Evolutionary conservation across 129 eudicot species (phyloP).

Genomic region (Chrysanthemum seticuspe): DNA sequence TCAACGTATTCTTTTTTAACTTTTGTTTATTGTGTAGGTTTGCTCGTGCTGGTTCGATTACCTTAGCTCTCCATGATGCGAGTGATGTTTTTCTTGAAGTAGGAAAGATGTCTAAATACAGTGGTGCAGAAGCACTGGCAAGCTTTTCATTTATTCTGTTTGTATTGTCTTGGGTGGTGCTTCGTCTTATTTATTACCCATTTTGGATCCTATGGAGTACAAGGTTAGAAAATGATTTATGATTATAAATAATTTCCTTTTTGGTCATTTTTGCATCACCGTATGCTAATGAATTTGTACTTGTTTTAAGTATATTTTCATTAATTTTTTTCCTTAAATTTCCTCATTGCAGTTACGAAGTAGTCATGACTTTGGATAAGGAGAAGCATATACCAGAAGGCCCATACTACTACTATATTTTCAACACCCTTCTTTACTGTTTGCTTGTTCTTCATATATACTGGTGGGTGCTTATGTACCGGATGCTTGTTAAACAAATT

Average conservation of each 20-base stretch:
- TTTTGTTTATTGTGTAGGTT: slow-evolving; percentile 45
- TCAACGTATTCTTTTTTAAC: neutral
- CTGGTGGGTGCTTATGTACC: slow-evolving; percentile 93
- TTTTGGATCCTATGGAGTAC: slow-evolving; percentile 96
- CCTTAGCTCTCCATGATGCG: slow-evolving; percentile 91
- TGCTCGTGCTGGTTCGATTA: slow-evolving; percentile 83
- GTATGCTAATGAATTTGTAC: neutral
- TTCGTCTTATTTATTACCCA: slow-evolving; percentile 86
- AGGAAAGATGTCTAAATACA: slow-evolving; percentile 90
- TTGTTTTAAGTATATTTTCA: neutral
- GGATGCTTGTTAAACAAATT: slow-evolving; percentile 93
- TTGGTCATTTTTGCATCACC: neutral
- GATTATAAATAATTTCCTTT: neutral
- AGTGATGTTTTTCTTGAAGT: slow-evolving; percentile 90
- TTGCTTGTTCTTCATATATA: slow-evolving; percentile 84
- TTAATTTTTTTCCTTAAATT: neutral
- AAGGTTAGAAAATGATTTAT: slow-evolving; percentile 42
- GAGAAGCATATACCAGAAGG: slow-evolving; percentile 67
- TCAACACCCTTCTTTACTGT: slow-evolving; percentile 77
- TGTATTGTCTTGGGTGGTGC: slow-evolving; percentile 83
- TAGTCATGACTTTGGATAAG: slow-evolving; percentile 62
- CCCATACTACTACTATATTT: slow-evolving; percentile 70
- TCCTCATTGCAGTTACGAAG: slow-evolving; percentile 68
- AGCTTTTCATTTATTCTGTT: slow-evolving; percentile 82
- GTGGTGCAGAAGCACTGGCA: slow-evolving; percentile 80